Percentiles rank a stretch among this genome's conserved stretches.
Evolutionary conservation across 805 yeast species (phyloP).

Genomic region (Suhomyces xylopsoci): DNA sequence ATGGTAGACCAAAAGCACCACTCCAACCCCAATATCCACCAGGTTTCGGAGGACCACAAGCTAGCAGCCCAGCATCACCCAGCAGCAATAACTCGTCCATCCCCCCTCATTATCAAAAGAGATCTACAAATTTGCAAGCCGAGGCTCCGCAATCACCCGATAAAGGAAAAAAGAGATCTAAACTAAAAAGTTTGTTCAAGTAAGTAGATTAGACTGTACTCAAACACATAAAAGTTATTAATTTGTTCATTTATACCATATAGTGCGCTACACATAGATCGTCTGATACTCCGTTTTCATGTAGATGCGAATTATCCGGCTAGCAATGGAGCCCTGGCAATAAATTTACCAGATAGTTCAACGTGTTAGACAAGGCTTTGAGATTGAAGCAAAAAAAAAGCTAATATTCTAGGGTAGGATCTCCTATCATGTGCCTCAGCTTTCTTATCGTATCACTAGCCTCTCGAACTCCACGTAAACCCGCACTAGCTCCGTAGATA

Average conservation of each 20-base stretch:
- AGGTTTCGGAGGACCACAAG: conserved; percentile 13
- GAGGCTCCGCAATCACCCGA: conserved; percentile 3
- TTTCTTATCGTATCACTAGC: not conserved
- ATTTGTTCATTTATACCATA: not conserved
- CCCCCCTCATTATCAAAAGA: conserved; percentile 28
- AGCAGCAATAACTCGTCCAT: conserved; percentile 7
- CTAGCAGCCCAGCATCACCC: conserved; percentile 5
- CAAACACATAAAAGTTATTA: not conserved
- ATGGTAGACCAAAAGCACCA: conserved; percentile 18
- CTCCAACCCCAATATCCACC: conserved; percentile 13
- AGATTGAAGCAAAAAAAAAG: not conserved
- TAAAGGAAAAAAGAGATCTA: conserved; percentile 45
- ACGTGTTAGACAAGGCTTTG: not conserved
- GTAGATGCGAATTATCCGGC: not conserved
- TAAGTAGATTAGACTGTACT: conserved; percentile 2
- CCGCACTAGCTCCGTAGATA: not conserved
- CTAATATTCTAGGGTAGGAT: not conserved
- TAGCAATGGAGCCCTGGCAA: not conserved
- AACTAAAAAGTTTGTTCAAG: conserved; percentile 46
- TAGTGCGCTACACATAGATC: not conserved
- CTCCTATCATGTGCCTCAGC: not conserved
- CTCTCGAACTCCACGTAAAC: not conserved
- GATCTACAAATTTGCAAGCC: conserved; percentile 8
- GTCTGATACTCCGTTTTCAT: not conserved
- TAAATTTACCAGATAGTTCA: not conserved